Evolutionary conservation across 345 rosid genomes (phyloP), one percentile per base, ranked within the genome.

Genomic region (Rhizophora mangle): DNA sequence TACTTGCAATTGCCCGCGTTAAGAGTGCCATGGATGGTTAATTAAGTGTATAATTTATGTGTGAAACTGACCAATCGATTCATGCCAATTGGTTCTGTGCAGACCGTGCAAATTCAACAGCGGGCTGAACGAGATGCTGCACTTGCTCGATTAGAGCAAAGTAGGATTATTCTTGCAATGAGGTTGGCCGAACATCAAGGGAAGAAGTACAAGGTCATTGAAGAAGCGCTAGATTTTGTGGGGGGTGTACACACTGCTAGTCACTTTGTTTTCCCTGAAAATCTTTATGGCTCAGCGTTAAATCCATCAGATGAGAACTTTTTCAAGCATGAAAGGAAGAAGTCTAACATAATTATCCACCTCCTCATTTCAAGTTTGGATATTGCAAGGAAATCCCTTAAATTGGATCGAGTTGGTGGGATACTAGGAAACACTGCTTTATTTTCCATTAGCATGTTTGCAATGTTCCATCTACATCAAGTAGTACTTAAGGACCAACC

Each of bases 121-220:
- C 85, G 89, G 49, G 94, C 91, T 19, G 98, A 95, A 82, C 83
- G 88, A 81, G 98, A 92, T 83, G 83, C 92, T 19, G 97, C 98
- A 9, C 76, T 95, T 74, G 96, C 96, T 22, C 82, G 87, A 72
- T 69, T 95, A 72, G 96, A 95, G 70, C 98, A 95, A 76, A 92
- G 96, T 83, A 83, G 98, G 81, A 80, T 88, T n/a, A 66, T 95
- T 72, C 93, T 95, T 18, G 93, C 94, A 55, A 76, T 87, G 92
- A 84, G 96, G 73, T 76, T 95, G 77, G 85, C 91, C 27, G 97
- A 86, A 62, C 97, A 92, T 75, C 87, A 82, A 16, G 99, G 97
- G 27, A 87, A 89, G 82, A 87, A 81, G 82, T 85, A 88, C 73
- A 84, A 88, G 74, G 98, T 95, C 68, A 78, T 95, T 36, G 96